Conservation (phyloP, 2,329 filamentous ascomycete genomes). For the Aspergillus alliaceus region DNA sequence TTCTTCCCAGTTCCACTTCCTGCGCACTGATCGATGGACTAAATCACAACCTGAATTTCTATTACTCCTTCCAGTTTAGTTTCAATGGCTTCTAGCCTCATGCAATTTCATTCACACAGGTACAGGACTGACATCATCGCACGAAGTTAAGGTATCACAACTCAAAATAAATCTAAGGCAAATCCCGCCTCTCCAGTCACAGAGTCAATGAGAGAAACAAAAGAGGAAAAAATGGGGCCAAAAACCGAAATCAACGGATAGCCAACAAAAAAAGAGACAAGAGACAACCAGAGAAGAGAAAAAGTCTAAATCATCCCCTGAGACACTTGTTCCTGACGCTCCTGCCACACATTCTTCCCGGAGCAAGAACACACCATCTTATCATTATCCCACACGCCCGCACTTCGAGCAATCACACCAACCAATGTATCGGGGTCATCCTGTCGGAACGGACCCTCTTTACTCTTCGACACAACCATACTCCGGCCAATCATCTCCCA, state of each 20-base stretch:
- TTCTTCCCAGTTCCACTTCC: neutral
- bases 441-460: conserved; percentile 58
- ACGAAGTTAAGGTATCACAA: neutral
- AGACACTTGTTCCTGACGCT: conserved; percentile 82
- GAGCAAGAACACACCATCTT: conserved; percentile 98
- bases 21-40: neutral
- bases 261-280: neutral
- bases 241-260: neutral
- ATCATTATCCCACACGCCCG: conserved; percentile 98
- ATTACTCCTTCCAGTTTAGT: neutral
- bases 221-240: neutral
- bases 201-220: neutral
- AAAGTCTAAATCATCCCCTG: conserved; percentile 77
- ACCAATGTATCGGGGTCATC: conserved; percentile 86
- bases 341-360: conserved; percentile 97
- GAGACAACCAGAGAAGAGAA: too few relatives aligned
- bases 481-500: conserved; percentile 97
- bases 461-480: conserved; percentile 77
- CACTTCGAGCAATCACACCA: conserved; percentile 90
- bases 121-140: neutral
- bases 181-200: neutral
- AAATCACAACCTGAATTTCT: neutral
- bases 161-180: neutral
- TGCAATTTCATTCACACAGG: neutral
- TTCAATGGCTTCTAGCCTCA: neutral